Evolutionary conservation across 805 yeast species (phyloP).

Genomic region (Naumovozyma castellii): DNA sequence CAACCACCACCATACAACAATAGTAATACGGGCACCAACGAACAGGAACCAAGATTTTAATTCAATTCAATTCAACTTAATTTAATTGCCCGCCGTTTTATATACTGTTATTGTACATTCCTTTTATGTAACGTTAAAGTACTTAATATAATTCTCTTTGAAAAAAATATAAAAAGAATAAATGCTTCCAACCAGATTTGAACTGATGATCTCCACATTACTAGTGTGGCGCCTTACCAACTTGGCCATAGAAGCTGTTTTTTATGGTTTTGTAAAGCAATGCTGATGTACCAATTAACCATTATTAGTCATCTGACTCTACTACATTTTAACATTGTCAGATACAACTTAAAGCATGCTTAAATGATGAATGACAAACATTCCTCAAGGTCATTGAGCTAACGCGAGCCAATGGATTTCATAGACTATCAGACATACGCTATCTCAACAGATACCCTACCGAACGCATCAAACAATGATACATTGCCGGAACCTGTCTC

Average conservation of each 20-base stretch:
- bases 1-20: not conserved
- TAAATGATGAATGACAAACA: too few relatives aligned
- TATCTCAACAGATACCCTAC: slow-evolving; percentile 12
- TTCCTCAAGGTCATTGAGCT: too few relatives aligned
- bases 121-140: too few relatives aligned
- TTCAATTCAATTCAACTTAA: not conserved
- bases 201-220: slow-evolving; percentile 81
- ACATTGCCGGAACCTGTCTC: slow-evolving; percentile 25
- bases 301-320: too few relatives aligned
- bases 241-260: slow-evolving; percentile 47
- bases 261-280: not conserved
- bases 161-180: slow-evolving; percentile 16
- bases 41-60: not conserved
- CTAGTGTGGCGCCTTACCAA: slow-evolving; percentile 86
- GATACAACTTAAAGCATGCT: too few relatives aligned
- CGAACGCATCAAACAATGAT: slow-evolving; percentile 6
- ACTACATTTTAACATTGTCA: too few relatives aligned
- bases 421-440: slow-evolving; percentile 41
- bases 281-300: too few relatives aligned
- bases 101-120: too few relatives aligned
- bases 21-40: not conserved
- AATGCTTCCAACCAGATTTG: slow-evolving; percentile 63
- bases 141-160: too few relatives aligned
- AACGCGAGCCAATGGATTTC: slow-evolving; percentile 30
- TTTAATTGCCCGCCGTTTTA: too few relatives aligned